Evolutionary conservation across 2,329 filamentous ascomycete species (phyloP).

Genomic region (Exophiala viscosa): DNA sequence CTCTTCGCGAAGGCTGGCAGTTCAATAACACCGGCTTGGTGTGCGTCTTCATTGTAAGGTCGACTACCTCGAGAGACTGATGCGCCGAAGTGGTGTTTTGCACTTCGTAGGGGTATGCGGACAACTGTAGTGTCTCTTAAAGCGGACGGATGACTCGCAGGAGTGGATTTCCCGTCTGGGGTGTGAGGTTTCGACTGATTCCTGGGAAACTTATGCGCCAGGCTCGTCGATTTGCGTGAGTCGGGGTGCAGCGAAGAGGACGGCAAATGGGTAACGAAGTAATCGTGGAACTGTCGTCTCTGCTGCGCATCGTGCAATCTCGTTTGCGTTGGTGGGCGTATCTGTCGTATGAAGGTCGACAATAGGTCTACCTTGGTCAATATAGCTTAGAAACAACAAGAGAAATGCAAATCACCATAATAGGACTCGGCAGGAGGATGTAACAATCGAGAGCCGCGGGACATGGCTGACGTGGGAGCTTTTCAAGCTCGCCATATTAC

Average conservation of each 20-base stretch:
- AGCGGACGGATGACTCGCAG: constrained; percentile 56
- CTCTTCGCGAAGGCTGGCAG: constrained; percentile 88
- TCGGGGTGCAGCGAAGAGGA: constrained; percentile 92
- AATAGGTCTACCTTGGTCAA: constrained; percentile 34
- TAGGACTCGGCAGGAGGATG: constrained; percentile 19
- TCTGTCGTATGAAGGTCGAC: constrained; percentile 32
- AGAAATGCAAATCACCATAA: constrained; percentile 16
- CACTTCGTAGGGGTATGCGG: constrained; percentile 85
- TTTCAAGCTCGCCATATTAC: constrained; percentile 24
- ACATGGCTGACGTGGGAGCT: constrained; percentile 21
- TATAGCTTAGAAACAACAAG: not conserved
- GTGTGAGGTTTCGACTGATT: constrained; percentile 78
- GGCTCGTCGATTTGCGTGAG: constrained; percentile 59
- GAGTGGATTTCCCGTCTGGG: constrained; percentile 49
- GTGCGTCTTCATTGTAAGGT: constrained; percentile 87
- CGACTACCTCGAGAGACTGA: constrained; percentile 75
- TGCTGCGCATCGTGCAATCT: constrained; percentile 18
- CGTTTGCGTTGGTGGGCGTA: constrained; percentile 14
- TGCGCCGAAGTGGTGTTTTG: constrained; percentile 93
- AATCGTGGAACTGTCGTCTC: constrained; percentile 74
- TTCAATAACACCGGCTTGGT: constrained; percentile 90
- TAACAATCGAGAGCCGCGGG: constrained; percentile 20
- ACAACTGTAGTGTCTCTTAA: constrained; percentile 84
- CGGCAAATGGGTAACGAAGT: constrained; percentile 94
- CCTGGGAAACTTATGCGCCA: constrained; percentile 81